Percentiles rank a stretch among this genome's conserved stretches.
Evolutionary conservation across 2,329 filamentous ascomycete species (phyloP).

Genomic region (Orbilia oligospora): DNA sequence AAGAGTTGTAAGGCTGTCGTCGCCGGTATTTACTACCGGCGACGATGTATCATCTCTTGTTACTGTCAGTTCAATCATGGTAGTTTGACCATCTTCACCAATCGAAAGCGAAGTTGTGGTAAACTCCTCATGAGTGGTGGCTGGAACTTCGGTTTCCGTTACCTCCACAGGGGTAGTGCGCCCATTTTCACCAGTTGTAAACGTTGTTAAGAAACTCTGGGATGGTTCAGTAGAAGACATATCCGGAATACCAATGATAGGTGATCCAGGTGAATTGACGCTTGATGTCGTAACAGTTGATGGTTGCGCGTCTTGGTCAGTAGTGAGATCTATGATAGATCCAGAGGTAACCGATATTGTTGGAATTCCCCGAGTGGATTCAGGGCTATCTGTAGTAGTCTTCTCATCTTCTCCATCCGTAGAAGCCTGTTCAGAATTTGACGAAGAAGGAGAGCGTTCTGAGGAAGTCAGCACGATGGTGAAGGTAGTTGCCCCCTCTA

Average conservation of each 20-base stretch:
- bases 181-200: not conserved
- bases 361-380: not conserved
- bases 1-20: slow-evolving; percentile 8
- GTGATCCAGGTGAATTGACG: not conserved
- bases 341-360: not conserved
- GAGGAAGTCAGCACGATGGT: not conserved
- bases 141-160: not conserved
- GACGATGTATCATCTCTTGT: not conserved
- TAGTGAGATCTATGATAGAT: not conserved
- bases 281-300: not conserved
- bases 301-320: not conserved
- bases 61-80: not conserved
- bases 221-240: not conserved
- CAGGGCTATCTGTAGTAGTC: not conserved
- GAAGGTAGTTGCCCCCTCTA: slow-evolving; percentile 8
- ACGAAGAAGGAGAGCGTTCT: too few relatives aligned
- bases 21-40: not conserved
- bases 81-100: not conserved
- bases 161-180: not conserved
- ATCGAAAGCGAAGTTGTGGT: not conserved
- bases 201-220: not conserved
- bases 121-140: not conserved
- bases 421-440: not conserved
- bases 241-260: slow-evolving; percentile 3
- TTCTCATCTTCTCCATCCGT: not conserved